Evolutionary conservation across 441 rosid species (phyloP).

Genomic region (Geranium incanum): DNA sequence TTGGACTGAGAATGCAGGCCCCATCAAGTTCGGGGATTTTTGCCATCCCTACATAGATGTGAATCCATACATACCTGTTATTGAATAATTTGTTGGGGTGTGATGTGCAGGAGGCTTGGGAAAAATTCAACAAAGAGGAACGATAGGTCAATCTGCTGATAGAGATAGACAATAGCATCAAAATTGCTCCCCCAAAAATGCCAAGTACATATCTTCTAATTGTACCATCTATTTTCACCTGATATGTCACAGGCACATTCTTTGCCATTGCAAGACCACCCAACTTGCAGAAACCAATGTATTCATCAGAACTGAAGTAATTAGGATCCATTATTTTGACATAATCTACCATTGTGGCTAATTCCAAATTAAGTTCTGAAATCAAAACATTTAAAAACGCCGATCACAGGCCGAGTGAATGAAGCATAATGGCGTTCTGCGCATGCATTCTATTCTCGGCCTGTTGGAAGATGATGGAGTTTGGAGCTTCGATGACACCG

Average conservation of each 20-base stretch:
- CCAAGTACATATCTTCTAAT: background rate
- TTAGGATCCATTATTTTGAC: background rate
- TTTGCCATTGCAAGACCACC: background rate
- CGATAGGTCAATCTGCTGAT: slow-evolving; percentile 26
- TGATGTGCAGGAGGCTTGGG: slow-evolving; percentile 74
- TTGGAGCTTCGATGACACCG: slow-evolving; percentile 76
- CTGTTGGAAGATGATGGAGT: slow-evolving; percentile 84
- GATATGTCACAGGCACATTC: background rate
- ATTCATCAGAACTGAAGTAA: background rate
- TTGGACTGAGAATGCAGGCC: no score
- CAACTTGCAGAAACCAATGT: background rate
- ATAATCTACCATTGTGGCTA: background rate
- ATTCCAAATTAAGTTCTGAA: background rate
- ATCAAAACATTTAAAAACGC: background rate
- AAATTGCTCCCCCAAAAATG: background rate
- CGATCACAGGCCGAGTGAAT: slow-evolving; percentile 52
- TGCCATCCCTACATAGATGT: no score
- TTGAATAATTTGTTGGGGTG: no score
- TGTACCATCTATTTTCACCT: background rate
- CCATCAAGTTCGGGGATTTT: no score
- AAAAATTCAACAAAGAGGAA: slow-evolving; percentile 71
- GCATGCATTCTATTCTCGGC: slow-evolving; percentile 98
- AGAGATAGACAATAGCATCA: background rate
- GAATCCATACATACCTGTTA: no score
- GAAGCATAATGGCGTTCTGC: slow-evolving; percentile 88